Evolutionary conservation across 306 rosid genomes (phyloP).

Genomic region (Lathyrus oleraceus): DNA sequence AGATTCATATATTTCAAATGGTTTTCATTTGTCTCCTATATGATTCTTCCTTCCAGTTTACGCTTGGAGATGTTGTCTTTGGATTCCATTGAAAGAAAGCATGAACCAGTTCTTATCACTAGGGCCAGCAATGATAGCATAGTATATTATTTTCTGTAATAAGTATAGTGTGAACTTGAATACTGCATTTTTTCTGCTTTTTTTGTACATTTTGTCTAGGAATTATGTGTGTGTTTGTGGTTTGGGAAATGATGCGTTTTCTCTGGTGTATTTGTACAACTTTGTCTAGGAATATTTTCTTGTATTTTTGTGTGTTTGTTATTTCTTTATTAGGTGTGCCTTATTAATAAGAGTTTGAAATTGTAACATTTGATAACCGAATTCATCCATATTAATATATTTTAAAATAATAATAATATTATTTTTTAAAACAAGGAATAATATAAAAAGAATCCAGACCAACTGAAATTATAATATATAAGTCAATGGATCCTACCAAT

Average conservation of each 20-base stretch:
- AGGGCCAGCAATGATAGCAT: conserved; percentile 26
- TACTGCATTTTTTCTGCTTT: neutral
- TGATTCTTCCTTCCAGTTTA: conserved; percentile 52
- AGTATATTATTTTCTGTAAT: neutral
- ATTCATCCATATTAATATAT: too few relatives aligned
- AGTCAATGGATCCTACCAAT: too few relatives aligned
- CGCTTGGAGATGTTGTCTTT: conserved; percentile 36
- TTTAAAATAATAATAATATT: too few relatives aligned
- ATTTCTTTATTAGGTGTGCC: neutral
- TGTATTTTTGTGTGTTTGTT: neutral
- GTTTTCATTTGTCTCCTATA: conserved; percentile 22
- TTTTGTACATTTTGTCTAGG: conserved; percentile 5
- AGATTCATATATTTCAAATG: conserved; percentile 31
- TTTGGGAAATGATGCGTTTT: neutral
- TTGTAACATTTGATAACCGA: too few relatives aligned
- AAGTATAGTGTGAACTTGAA: neutral
- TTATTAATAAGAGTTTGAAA: too few relatives aligned
- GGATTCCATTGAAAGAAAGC: conserved; percentile 36
- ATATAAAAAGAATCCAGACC: too few relatives aligned
- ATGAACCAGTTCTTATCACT: conserved; percentile 22
- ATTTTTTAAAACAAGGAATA: too few relatives aligned
- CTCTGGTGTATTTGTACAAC: neutral
- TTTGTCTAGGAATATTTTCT: neutral
- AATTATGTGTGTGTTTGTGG: neutral
- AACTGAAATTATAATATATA: too few relatives aligned